Percentiles rank a stretch among this genome's conserved stretches.
Evolutionary conservation across 2,329 filamentous ascomycete species (phyloP).

Genomic region (Saccharata proteae): DNA sequence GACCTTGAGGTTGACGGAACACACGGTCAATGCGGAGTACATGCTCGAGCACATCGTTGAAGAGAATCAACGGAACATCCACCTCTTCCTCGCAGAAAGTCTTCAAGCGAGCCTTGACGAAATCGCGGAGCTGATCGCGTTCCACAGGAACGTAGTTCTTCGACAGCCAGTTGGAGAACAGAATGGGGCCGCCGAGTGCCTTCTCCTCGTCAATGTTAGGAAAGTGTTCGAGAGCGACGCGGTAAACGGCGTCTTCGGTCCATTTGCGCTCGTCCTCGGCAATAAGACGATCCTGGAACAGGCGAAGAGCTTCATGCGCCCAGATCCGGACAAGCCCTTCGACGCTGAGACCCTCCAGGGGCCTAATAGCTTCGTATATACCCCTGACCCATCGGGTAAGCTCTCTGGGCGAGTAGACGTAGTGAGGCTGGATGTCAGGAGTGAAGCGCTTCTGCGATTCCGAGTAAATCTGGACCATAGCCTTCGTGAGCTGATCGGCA

Average conservation of each 20-base stretch:
- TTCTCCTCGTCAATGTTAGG: conserved; percentile 86
- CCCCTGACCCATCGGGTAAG: conserved; percentile 95
- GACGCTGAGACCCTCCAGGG: conserved; percentile 73
- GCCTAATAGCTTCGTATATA: conserved; percentile 91
- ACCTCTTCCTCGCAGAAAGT: conserved; percentile 99
- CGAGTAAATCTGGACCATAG: conserved; percentile 94
- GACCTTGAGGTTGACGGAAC: conserved; percentile 94
- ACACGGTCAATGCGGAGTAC: conserved; percentile 97
- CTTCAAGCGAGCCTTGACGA: conserved; percentile 90
- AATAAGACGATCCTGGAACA: conserved; percentile 96
- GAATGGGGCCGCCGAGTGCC: conserved; percentile 80
- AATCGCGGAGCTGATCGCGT: conserved; percentile 86
- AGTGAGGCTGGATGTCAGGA: conserved; percentile 92
- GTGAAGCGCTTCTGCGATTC: conserved; percentile 94
- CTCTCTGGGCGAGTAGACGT: conserved; percentile 98
- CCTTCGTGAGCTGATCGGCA: conserved; percentile 82
- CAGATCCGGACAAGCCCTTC: conserved; percentile 94
- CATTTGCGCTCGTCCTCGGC: conserved; percentile 87
- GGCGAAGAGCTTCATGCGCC: conserved; percentile 89
- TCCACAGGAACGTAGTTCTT: conserved; percentile 98
- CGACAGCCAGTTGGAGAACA: conserved; percentile 99
- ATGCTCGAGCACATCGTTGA: conserved; percentile 97
- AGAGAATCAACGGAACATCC: conserved; percentile 95
- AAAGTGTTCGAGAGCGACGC: conserved; percentile 84
- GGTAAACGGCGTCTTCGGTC: conserved; percentile 79